Conservation (phyloP, 176 grass and related monocot genomes). For the Oryza glaberrima region DNA sequence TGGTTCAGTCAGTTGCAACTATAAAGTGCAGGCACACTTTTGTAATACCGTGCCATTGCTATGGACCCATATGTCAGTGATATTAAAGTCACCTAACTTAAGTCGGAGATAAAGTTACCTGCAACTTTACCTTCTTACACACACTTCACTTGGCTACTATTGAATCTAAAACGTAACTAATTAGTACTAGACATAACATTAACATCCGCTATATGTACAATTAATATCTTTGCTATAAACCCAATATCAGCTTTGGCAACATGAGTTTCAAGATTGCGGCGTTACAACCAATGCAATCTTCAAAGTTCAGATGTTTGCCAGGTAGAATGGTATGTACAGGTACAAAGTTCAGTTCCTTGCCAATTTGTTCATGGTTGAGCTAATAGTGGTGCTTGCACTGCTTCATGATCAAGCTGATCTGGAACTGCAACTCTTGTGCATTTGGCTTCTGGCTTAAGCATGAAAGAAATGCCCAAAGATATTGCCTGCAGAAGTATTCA, state of each 20-base stretch:
- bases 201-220: not conserved
- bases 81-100: too few relatives aligned
- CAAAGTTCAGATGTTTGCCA: not conserved
- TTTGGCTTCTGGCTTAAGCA: conserved; percentile 51
- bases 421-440: not conserved
- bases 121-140: not conserved
- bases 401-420: conserved; percentile 22
- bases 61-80: too few relatives aligned
- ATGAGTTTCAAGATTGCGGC: not conserved
- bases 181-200: not conserved
- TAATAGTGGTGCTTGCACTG: conserved; percentile 49
- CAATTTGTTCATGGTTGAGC: conserved; percentile 21
- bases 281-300: not conserved
- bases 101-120: too few relatives aligned
- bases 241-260: not conserved
- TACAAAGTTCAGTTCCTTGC: not conserved
- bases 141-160: not conserved
- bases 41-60: not conserved
- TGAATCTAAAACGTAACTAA: too few relatives aligned
- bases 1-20: not conserved
- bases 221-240: not conserved
- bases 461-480: conserved; percentile 62
- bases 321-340: not conserved
- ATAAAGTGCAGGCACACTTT: not conserved
- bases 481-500: conserved; percentile 51